Conservation (phyloP, 805 yeast species). For the Saccharomycopsis amapae region DNA sequence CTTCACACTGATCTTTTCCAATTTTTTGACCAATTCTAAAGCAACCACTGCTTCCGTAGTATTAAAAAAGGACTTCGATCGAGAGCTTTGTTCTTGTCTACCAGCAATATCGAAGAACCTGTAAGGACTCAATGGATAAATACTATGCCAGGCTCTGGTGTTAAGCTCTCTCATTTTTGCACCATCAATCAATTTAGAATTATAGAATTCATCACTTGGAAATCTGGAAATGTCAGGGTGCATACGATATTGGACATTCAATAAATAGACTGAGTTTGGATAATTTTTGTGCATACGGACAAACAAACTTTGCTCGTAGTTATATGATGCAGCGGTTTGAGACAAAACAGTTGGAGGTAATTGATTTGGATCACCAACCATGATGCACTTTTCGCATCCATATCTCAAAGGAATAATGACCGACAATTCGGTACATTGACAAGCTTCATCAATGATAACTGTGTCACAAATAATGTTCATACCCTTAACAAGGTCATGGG, state of each 20-base stretch:
- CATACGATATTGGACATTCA: slow-evolving; percentile 96
- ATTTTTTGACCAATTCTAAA: slow-evolving; percentile 50
- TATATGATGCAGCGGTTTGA: slow-evolving; percentile 69
- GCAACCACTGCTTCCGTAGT: slow-evolving; percentile 66
- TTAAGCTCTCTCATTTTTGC: slow-evolving; percentile 57
- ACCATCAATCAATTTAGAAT: slow-evolving; percentile 70
- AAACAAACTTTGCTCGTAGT: slow-evolving; percentile 86
- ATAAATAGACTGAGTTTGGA: slow-evolving; percentile 54
- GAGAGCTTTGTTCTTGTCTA: slow-evolving; percentile 54
- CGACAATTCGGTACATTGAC: slow-evolving; percentile 91
- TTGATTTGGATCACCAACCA: slow-evolving; percentile 99
- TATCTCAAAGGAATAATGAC: slow-evolving; percentile 87
- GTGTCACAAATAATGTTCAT: slow-evolving; percentile 77
- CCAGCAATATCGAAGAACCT: slow-evolving; percentile 62
- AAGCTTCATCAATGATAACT: slow-evolving; percentile 94
- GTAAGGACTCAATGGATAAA: slow-evolving; percentile 59
- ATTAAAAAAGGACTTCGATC: slow-evolving; percentile 68
- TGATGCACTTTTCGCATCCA: slow-evolving; percentile 82
- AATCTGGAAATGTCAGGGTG: slow-evolving; percentile 85
- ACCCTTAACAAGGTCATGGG: slow-evolving; percentile 75
- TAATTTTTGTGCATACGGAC: slow-evolving; percentile 81
- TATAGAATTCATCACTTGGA: slow-evolving; percentile 80
- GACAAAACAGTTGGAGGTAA: slow-evolving; percentile 95
- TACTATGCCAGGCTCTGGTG: slow-evolving; percentile 66
- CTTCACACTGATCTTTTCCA: slow-evolving; percentile 43